Evolutionary conservation across 2,329 filamentous ascomycete species (phyloP).

Genomic region (Parascedosporium putredinis): DNA sequence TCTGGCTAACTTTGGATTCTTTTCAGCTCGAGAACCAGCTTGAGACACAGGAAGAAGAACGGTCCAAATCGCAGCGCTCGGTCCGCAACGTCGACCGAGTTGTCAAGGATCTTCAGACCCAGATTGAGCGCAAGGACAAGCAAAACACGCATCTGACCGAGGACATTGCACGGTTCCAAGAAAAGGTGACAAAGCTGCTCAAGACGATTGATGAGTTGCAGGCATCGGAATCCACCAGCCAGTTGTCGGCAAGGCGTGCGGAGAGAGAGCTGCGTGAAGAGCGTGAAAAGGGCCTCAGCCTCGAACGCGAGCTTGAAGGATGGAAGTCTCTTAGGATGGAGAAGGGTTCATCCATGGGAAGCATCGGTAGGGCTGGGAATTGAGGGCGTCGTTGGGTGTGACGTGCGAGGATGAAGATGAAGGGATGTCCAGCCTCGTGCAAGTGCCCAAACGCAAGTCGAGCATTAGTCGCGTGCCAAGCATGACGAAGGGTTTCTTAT

Average conservation of each 20-base stretch:
- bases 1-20: constrained; percentile 17
- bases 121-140: constrained; percentile 90
- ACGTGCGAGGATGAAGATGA: constrained; percentile 29
- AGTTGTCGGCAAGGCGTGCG: constrained; percentile 72
- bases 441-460: constrained; percentile 55
- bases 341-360: constrained; percentile 31
- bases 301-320: constrained; percentile 82
- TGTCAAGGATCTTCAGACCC: constrained; percentile 83
- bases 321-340: constrained; percentile 70
- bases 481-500: constrained; percentile 71
- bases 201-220: constrained; percentile 91
- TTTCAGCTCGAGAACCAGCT: constrained; percentile 75
- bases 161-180: constrained; percentile 73
- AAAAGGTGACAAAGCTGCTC: constrained; percentile 84
- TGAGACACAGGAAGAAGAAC: constrained; percentile 70
- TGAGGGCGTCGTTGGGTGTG: constrained; percentile 33
- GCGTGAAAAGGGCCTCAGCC: constrained; percentile 63
- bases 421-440: constrained; percentile 24
- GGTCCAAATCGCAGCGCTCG: constrained; percentile 72
- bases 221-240: constrained; percentile 69
- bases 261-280: constrained; percentile 88
- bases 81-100: constrained; percentile 88
- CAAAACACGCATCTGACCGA: constrained; percentile 70
- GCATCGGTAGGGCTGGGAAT: constrained; percentile 22
- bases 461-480: constrained; percentile 54